Conservation (phyloP, 352 stramenopile species). For the Phytophthora fragariaefolia region DNA sequence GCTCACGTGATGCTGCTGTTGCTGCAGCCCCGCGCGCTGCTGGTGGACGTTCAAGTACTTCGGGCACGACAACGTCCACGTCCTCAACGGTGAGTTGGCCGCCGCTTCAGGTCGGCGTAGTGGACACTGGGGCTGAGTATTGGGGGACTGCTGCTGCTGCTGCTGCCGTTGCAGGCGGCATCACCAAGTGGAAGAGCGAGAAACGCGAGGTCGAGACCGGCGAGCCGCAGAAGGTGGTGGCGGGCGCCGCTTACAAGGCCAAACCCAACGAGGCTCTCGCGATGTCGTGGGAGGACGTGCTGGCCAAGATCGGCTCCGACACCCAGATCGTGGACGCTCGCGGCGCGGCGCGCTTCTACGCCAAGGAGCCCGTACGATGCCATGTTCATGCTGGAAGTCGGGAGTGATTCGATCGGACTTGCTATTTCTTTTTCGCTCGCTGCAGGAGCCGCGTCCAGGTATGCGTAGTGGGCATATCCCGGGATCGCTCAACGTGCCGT, state of each 20-base stretch:
- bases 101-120: neutral
- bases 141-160: neutral
- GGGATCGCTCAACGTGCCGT: constrained; percentile 91
- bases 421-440: neutral
- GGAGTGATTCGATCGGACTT: neutral
- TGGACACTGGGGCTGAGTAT: too few species aligned
- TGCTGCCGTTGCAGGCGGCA: constrained; percentile 42
- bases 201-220: constrained; percentile 48
- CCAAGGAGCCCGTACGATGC: constrained; percentile 70
- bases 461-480: constrained; percentile 94
- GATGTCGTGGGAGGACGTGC: constrained; percentile 66
- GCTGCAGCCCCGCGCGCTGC: constrained; percentile 65
- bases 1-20: neutral
- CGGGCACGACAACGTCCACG: constrained; percentile 86
- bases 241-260: constrained; percentile 50
- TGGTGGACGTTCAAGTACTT: constrained; percentile 94
- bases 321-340: constrained; percentile 93
- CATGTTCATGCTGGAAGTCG: neutral
- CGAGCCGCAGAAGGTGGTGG: constrained; percentile 34
- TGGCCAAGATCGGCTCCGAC: constrained; percentile 61
- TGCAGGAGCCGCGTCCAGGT: constrained; percentile 90
- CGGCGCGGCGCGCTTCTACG: constrained; percentile 87
- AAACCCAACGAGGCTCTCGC: constrained; percentile 55
- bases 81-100: constrained; percentile 76
- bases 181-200: constrained; percentile 79